Conservation (phyloP, 352 stramenopile species). For the Phytopythium ostracodes region DNA sequence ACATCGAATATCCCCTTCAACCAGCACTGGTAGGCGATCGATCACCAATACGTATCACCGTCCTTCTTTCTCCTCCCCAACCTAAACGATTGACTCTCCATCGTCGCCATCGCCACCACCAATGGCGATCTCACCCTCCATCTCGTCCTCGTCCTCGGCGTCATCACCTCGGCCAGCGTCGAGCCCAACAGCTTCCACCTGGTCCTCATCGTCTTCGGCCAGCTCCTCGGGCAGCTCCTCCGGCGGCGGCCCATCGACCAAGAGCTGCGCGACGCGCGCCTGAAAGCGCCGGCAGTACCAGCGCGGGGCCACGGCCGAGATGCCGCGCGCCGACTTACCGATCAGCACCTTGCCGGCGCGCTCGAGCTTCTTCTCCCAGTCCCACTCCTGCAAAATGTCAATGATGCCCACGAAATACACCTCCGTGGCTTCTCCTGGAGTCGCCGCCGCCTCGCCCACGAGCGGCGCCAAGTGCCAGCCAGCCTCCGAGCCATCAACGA, state of each 20-base stretch:
- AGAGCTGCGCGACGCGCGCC: conserved; percentile 44
- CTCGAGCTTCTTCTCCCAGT: conserved; percentile 76
- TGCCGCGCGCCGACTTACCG: conserved; percentile 57
- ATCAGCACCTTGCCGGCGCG: conserved; percentile 70
- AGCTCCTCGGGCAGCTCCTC: conserved; percentile 21
- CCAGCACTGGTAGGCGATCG: too few relatives aligned
- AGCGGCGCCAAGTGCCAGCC: conserved; percentile 22
- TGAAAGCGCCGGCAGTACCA: conserved; percentile 74
- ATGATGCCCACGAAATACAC: conserved; percentile 86
- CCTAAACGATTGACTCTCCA: background rate
- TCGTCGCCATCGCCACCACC: background rate
- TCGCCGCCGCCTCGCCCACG: conserved; percentile 19
- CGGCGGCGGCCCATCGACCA: conserved; percentile 24
- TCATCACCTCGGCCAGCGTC: conserved; percentile 2
- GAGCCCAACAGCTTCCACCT: conserved; percentile 7
- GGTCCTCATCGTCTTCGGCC: conserved; percentile 22
- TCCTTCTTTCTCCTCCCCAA: background rate
- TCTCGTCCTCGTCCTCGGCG: background rate
- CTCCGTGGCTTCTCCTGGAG: conserved; percentile 28
- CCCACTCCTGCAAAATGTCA: conserved; percentile 83
- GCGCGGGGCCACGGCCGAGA: conserved; percentile 55
- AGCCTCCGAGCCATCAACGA: background rate
- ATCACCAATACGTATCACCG: too few relatives aligned
- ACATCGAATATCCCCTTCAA: background rate
- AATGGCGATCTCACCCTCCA: background rate